Conservation (phyloP, 805 yeast genomes). For the Pichia kluyveri region DNA sequence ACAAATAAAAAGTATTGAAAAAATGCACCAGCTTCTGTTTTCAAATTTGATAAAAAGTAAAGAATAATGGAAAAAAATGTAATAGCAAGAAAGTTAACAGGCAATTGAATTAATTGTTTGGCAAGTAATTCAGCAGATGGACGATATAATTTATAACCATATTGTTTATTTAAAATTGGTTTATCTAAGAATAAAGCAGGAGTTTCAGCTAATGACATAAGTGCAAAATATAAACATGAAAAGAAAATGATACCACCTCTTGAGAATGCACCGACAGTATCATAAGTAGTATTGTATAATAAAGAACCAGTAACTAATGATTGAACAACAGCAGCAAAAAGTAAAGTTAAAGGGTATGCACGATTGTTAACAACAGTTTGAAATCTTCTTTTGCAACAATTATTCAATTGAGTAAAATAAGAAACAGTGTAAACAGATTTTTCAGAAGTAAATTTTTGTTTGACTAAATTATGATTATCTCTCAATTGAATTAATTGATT, state of each 20-base stretch:
- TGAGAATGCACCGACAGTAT: slow-evolving; percentile 48
- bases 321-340: slow-evolving; percentile 46
- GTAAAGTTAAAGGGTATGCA: slow-evolving; percentile 39
- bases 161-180: slow-evolving; percentile 57
- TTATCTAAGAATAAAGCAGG: slow-evolving; percentile 50
- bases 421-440: slow-evolving; percentile 31
- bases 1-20: slow-evolving; percentile 40
- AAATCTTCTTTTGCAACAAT: slow-evolving; percentile 45
- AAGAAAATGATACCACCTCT: slow-evolving; percentile 59
- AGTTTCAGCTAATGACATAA: slow-evolving; percentile 55
- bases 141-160: slow-evolving; percentile 52
- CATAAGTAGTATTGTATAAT: slow-evolving; percentile 40
- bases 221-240: slow-evolving; percentile 49
- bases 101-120: slow-evolving; percentile 46
- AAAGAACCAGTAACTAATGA: slow-evolving; percentile 54
- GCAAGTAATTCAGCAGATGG: slow-evolving; percentile 59
- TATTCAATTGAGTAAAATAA: slow-evolving; percentile 40
- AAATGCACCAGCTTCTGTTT: slow-evolving; percentile 45
- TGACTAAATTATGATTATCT: slow-evolving; percentile 24
- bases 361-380: slow-evolving; percentile 49
- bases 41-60: slow-evolving; percentile 48
- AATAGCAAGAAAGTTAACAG: slow-evolving; percentile 43
- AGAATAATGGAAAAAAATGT: slow-evolving; percentile 34
- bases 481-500: slow-evolving; percentile 24
- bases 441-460: slow-evolving; percentile 32